Base-by-base conservation (phyloP, 257 asterid species). In the Solanum medicagineum region DNA sequence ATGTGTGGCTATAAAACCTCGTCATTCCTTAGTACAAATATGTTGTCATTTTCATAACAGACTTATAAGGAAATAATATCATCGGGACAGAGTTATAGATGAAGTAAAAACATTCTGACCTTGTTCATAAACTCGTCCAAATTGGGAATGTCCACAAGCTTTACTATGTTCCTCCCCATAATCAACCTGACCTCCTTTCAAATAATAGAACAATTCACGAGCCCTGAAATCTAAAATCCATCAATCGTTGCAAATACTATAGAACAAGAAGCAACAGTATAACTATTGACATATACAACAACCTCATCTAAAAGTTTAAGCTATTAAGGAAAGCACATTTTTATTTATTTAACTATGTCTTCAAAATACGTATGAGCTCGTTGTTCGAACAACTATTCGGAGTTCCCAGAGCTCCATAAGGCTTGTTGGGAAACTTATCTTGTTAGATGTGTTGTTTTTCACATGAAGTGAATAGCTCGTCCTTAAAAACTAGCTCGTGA, bases 141-240 rank as follows among this genome's bases (percentile, higher is more conserved):
- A 94, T 65, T 90, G 97, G 68, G 95, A 89, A 86, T 96, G 99
- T 40, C 95, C 95, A 89, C 95, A 94, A 82, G 90, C 93, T 83
- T 89, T 90, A 91, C 99, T 94, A 86, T 96, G 99, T 69, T 96
- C 99, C 87, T 95, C 97, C 8, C 98, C 98, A 87, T 95, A 96
- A 91, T 96, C 97, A 85, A 95, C 97, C 86, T 90, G 93, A 86
- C 98, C 99, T 81, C 99, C 99, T 92, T 97, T 97, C 87, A 97
- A 87, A 74, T 95, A 97, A 89, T 97, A 97, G 85, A 97, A 97
- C 92, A 97, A 91, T 85, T 94, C 99, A 40, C 98, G 93, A 15
- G 99, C 97, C 95, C 98, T 97, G 87, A 88, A 90, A 53, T 85
- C 86, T 79, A 49, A 83, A 87, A 77, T 51, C 84, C 87, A 85